Evolutionary conservation across 164 flowering plant genomes (phyloP).

Genomic region (Echeveria elegans): DNA sequence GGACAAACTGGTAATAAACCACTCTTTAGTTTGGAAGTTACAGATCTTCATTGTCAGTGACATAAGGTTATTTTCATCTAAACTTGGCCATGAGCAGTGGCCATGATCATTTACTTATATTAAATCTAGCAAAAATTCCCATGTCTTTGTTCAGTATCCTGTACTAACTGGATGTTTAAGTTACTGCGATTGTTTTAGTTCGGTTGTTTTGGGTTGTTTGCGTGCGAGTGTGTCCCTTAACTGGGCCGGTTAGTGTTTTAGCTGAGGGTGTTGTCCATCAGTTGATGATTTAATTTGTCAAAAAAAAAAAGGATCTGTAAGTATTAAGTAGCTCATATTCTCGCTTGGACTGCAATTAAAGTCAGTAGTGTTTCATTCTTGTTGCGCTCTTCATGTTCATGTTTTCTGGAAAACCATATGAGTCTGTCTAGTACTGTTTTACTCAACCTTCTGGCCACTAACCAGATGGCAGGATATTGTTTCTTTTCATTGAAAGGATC

Average conservation of each 20-base stretch:
- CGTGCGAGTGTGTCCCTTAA: no score
- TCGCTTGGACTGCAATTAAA: not conserved
- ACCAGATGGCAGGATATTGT: not conserved
- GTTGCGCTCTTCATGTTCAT: not conserved
- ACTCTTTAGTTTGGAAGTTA: not conserved
- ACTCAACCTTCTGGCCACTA: not conserved
- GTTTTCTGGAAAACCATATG: not conserved
- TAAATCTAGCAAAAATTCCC: not conserved
- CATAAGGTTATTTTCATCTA: not conserved
- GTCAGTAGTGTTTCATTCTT: not conserved
- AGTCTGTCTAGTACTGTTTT: not conserved
- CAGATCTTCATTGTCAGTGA: not conserved
- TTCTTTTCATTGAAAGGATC: no score
- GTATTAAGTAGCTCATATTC: not conserved
- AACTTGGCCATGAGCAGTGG: not conserved
- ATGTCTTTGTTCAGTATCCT: not conserved
- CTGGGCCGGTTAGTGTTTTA: no score
- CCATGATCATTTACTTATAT: not conserved
- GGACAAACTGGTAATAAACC: conserved; percentile 35
- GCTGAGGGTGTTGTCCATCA: no score
- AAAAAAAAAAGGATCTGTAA: no score
- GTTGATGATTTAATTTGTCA: no score
- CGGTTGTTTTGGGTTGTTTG: no score
- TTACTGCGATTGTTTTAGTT: no score
- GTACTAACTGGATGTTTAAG: not conserved